These are phyloP conservation scores for Leucoagaricus sp. DNA, from an alignment of 1,284 basidiomycete genomes.

Conservation along the genomic window DNA sequence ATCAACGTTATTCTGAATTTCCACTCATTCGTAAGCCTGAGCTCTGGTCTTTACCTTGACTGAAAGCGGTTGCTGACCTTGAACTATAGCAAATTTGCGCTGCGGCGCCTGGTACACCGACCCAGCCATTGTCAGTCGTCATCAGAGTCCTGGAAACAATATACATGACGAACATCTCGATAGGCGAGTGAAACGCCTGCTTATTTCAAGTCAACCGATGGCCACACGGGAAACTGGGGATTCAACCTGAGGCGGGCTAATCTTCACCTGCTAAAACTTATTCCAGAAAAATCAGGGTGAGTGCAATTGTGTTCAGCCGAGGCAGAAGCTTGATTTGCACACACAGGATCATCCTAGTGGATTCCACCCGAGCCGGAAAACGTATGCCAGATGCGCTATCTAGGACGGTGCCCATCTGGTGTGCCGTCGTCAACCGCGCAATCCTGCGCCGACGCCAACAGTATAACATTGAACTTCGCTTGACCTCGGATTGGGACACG, in stretches of 20 bases:
- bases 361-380: conserved; percentile 93
- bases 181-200: conserved; percentile 50
- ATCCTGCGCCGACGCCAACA: conserved; percentile 34
- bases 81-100: conserved; percentile 78
- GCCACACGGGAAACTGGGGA: conserved; percentile 85
- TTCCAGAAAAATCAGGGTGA: conserved; percentile 62
- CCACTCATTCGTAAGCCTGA: conserved; percentile 63
- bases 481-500: conserved; percentile 44
- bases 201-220: conserved; percentile 98
- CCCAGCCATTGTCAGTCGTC: conserved; percentile 54
- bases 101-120: conserved; percentile 96
- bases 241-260: conserved; percentile 90
- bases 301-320: conserved; percentile 19
- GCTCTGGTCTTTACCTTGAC: neutral
- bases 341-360: conserved; percentile 80
- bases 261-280: conserved; percentile 71
- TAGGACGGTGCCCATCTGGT: conserved; percentile 97
- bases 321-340: neutral
- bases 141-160: neutral
- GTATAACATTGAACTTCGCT: too few species aligned
- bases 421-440: conserved; percentile 86
- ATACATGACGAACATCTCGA: neutral
- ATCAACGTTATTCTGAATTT: conserved; percentile 53
- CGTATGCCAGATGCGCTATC: conserved; percentile 93
- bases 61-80: neutral